Percentiles rank a stretch among this genome's conserved stretches.
Conservation (phyloP, 192 early-diverging fungal genomes). For the Rhizophagus clarus region DNA sequence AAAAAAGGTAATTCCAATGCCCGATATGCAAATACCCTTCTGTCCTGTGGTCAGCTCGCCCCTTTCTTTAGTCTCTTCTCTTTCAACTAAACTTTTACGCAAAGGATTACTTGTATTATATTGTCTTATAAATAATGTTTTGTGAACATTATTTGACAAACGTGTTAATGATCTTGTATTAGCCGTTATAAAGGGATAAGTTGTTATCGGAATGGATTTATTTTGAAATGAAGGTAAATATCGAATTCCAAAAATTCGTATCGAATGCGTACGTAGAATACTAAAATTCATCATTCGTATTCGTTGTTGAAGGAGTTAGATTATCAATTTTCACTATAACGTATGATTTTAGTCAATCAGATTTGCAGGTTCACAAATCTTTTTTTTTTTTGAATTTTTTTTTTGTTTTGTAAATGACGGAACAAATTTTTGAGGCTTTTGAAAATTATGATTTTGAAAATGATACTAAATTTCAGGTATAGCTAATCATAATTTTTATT, state of each 20-base stretch:
- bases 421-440: slow-evolving; percentile 33
- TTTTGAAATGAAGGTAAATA: not conserved
- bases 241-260: not conserved
- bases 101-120: not conserved
- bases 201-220: not conserved
- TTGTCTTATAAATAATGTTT: not conserved
- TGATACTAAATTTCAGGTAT: slow-evolving; percentile 43
- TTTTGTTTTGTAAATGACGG: not conserved
- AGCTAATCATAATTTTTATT: not conserved
- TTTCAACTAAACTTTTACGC: not conserved
- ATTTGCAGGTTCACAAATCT: not conserved
- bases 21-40: not conserved
- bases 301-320: not conserved
- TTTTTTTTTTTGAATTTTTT: not conserved
- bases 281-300: not conserved
- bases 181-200: not conserved
- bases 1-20: not conserved
- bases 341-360: not conserved
- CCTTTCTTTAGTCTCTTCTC: not conserved
- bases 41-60: not conserved
- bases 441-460: slow-evolving; percentile 44
- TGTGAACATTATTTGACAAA: not conserved
- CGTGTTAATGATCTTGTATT: not conserved
- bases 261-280: not conserved
- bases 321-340: not conserved